phyloP scores from a whole-genome alignment of 352 stramenopile species.

The Globisporangium parvum region DNA sequence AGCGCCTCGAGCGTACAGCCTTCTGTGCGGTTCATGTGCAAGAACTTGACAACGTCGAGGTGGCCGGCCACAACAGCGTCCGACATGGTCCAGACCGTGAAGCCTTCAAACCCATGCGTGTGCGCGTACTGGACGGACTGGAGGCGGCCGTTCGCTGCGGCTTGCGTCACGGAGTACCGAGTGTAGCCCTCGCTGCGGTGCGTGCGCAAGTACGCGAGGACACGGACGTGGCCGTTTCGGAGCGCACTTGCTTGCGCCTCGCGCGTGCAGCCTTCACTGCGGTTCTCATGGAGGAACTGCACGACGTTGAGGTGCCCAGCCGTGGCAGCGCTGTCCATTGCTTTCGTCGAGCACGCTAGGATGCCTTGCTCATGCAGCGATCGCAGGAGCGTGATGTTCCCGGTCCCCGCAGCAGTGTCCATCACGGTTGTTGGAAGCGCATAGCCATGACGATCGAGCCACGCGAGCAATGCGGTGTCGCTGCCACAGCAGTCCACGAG shows the following conservation, averaged over 20 bases:
- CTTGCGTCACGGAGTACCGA: not conserved
- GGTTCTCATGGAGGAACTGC: not conserved
- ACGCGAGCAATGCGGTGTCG: not conserved
- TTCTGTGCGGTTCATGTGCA: not conserved
- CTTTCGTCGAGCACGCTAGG: not conserved
- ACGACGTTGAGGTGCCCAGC: not conserved
- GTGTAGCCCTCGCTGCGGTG: not conserved
- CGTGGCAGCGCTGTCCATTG: not conserved
- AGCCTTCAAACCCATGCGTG: not conserved
- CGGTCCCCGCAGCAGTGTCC: not conserved
- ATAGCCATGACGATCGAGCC: not conserved
- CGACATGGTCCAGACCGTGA: not conserved
- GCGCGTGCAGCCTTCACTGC: no score
- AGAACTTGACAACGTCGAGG: not conserved
- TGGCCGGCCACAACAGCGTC: not conserved
- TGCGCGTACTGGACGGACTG: not conserved
- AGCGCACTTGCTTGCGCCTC: no score
- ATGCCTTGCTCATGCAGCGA: not conserved
- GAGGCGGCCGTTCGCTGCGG: not conserved
- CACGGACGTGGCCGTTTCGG: no score
- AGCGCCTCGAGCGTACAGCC: not conserved
- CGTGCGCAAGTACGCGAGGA: no score
- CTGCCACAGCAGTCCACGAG: no score
- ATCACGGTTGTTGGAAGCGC: not conserved
- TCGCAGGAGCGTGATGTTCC: not conserved